phyloP scores from a whole-genome alignment of 257 asterid species.

The Solanum habrochaites region DNA sequence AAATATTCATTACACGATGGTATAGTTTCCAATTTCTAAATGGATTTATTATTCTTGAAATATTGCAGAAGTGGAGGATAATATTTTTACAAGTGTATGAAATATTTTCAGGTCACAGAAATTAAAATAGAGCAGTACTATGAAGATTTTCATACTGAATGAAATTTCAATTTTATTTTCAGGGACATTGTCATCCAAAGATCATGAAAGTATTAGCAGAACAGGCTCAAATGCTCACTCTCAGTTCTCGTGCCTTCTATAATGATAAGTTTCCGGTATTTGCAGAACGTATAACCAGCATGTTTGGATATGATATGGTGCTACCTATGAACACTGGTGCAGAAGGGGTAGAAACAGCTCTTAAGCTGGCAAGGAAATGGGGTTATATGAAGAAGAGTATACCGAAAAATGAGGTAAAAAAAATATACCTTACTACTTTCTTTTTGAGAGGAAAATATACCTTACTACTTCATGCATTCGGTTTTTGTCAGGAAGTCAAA shows the following conservation, averaged over 20 bases:
- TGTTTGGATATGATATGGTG: slow-evolving; percentile 90
- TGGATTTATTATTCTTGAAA: not conserved
- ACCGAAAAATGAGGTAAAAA: slow-evolving; percentile 69
- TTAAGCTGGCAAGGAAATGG: slow-evolving; percentile 92
- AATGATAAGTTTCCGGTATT: slow-evolving; percentile 74
- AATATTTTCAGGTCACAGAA: not conserved
- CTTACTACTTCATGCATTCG: not conserved
- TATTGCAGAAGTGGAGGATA: not conserved
- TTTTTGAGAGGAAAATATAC: not conserved
- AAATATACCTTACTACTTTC: not conserved
- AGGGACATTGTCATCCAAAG: slow-evolving; percentile 99
- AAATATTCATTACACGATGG: not conserved
- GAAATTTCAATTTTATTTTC: slow-evolving; percentile 9
- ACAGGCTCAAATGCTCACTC: slow-evolving; percentile 82
- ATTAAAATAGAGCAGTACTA: not conserved
- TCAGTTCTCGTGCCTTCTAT: slow-evolving; percentile 94
- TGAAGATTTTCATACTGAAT: not conserved
- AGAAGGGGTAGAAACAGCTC: slow-evolving; percentile 96
- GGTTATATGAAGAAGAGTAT: slow-evolving; percentile 75
- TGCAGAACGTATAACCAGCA: slow-evolving; percentile 62
- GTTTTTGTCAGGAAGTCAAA: not conserved
- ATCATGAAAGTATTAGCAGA: slow-evolving; percentile 69
- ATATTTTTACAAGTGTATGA: not conserved
- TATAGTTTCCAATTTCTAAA: not conserved
- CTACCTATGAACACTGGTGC: slow-evolving; percentile 98